Evolutionary conservation across 139 green algal species (phyloP).

Genomic region (Tetradesmus obliquus): DNA sequence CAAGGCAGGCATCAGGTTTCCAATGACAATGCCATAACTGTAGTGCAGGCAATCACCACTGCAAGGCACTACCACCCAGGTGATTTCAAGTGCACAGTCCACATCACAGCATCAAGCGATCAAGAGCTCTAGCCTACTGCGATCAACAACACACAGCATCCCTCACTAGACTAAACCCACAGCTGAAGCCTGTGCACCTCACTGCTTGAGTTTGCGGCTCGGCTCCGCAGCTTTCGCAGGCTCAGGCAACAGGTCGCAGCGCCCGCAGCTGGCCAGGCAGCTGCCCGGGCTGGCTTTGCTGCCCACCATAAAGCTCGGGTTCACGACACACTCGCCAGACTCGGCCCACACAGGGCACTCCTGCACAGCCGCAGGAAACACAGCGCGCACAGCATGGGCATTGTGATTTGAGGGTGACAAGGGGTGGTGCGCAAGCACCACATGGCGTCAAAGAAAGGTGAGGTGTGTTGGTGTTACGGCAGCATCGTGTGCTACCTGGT

Average conservation of each 20-base stretch:
- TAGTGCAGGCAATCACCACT: no score
- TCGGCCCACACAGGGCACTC: constrained; percentile 40
- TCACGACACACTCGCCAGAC: constrained; percentile 47
- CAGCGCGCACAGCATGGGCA: background rate
- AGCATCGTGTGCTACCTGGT: background rate
- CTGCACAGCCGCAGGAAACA: constrained; percentile 3
- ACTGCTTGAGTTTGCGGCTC: constrained; percentile 2
- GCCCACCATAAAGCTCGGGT: constrained; percentile 56
- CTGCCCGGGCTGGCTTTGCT: background rate
- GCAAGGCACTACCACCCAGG: no score
- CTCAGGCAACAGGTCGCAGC: constrained; percentile 1
- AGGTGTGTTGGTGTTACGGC: background rate
- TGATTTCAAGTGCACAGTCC: no score
- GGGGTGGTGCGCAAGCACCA: background rate
- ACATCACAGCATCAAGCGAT: no score
- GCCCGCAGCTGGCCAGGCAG: constrained; percentile 30
- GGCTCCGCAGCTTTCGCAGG: background rate
- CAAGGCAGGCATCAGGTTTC: no score
- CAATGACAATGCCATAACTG: no score
- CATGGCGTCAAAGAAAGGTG: background rate
- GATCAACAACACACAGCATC: no score
- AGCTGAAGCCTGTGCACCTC: background rate
- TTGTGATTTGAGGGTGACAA: no score
- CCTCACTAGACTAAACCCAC: no score
- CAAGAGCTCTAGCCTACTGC: no score